Evolutionary conservation across 305 asterid genomes (phyloP).

Genomic region (Fraxinus floribunda): DNA sequence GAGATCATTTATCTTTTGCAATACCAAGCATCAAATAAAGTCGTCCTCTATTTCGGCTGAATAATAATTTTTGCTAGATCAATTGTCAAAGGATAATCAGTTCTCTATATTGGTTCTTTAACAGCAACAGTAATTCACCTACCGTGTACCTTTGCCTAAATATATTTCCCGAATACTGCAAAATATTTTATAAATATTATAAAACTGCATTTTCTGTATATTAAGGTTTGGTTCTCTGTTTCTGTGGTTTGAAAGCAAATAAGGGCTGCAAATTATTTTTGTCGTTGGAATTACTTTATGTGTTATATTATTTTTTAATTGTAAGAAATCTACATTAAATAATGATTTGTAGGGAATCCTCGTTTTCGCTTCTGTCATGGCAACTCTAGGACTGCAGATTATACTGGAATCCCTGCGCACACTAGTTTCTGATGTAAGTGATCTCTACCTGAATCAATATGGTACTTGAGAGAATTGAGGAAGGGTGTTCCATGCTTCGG

Average conservation of each 20-base stretch:
- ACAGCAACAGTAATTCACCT: not conserved
- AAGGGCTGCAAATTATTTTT: not conserved
- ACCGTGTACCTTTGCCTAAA: not conserved
- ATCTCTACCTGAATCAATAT: not conserved
- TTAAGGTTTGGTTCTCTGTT: not conserved
- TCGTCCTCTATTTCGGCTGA: not conserved
- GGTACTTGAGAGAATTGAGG: not conserved
- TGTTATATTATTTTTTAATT: not conserved
- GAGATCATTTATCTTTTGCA: not conserved
- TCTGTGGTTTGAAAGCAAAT: not conserved
- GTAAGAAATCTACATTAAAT: not conserved
- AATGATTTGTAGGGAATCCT: slow-evolving; percentile 48
- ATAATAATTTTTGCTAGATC: not conserved
- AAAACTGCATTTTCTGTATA: not conserved
- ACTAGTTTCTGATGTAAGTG: slow-evolving; percentile 41
- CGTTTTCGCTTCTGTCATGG: slow-evolving; percentile 63
- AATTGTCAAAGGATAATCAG: not conserved
- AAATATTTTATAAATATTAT: not conserved
- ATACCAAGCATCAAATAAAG: not conserved
- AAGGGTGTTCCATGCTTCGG: not conserved
- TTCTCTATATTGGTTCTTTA: not conserved
- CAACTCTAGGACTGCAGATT: slow-evolving; percentile 53
- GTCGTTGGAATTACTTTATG: not conserved
- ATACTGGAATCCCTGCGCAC: slow-evolving; percentile 49
- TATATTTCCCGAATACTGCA: not conserved